Conservation (phyloP, 2,329 filamentous ascomycete species). For the Ciborinia camelliae region DNA sequence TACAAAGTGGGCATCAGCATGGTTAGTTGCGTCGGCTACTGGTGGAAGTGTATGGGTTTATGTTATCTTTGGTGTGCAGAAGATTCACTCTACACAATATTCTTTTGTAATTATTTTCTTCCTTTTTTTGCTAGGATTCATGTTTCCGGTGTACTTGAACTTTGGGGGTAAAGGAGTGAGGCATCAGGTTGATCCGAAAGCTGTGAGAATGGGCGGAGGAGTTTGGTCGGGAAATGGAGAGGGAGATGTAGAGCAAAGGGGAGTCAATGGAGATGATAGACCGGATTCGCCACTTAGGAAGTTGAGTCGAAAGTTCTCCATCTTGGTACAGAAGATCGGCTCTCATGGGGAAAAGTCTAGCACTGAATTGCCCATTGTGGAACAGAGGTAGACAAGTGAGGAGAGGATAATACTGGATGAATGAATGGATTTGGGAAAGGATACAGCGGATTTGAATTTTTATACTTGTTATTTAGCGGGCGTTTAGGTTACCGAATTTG, state of each 20-base stretch:
- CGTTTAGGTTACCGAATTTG: background rate
- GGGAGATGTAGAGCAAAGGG: background rate
- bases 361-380: slow-evolving; percentile 21
- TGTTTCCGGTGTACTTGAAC: slow-evolving; percentile 35
- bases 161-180: slow-evolving; percentile 24
- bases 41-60: slow-evolving; percentile 35
- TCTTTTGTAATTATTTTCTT: slow-evolving; percentile 33
- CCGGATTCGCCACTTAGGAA: slow-evolving; percentile 20
- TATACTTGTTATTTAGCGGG: slow-evolving; percentile 4
- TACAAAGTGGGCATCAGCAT: slow-evolving; percentile 74
- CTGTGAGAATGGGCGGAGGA: background rate
- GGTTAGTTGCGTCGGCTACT: slow-evolving; percentile 53
- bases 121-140: slow-evolving; percentile 27
- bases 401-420: background rate
- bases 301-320: slow-evolving; percentile 22
- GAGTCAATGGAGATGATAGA: background rate
- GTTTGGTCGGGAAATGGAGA: background rate
- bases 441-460: background rate
- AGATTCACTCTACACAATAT: slow-evolving; percentile 25
- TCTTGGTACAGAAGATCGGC: slow-evolving; percentile 24
- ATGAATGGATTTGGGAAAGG: background rate
- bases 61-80: slow-evolving; percentile 32
- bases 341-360: slow-evolving; percentile 17
- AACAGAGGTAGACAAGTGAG: slow-evolving; percentile 23
- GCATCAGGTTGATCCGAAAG: slow-evolving; percentile 30